A percentile compares a stretch with the other conserved stretches of the same genome.
Conservation (phyloP, 345 rosid species). For the Salix koriyanagi region DNA sequence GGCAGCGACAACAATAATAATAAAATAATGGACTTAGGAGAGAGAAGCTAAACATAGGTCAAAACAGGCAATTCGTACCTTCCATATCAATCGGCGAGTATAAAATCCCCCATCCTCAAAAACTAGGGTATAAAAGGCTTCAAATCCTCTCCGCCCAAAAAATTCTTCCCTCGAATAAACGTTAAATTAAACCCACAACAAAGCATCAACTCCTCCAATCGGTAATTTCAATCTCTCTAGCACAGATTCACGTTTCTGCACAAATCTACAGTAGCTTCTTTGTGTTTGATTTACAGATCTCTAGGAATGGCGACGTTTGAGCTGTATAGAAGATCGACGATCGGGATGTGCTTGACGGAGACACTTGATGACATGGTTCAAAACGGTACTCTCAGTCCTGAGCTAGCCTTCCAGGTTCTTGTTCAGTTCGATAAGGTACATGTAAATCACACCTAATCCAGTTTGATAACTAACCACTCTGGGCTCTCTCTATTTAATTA, state of each 20-base stretch:
- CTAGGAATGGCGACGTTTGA: conserved; percentile 84
- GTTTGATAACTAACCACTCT: background rate
- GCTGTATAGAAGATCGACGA: conserved; percentile 90
- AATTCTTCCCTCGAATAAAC: conserved; percentile 26
- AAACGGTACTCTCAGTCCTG: conserved; percentile 84
- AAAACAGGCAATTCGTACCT: conserved; percentile 19
- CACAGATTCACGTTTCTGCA: background rate
- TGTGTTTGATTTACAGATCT: conserved; percentile 26
- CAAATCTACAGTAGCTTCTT: background rate
- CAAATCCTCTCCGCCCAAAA: conserved; percentile 54
- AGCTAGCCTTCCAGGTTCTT: conserved; percentile 92
- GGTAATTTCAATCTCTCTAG: conserved; percentile 17
- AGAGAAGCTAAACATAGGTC: conserved; percentile 3
- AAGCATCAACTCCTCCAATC: conserved; percentile 15
- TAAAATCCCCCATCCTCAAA: conserved; percentile 65
- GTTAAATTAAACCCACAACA: conserved; percentile 19
- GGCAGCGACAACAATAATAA: background rate
- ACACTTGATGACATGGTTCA: conserved; percentile 94
- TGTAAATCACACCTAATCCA: background rate
- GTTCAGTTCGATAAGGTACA: conserved; percentile 91
- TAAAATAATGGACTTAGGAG: background rate
- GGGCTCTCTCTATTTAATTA: background rate
- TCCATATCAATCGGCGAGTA: conserved; percentile 39
- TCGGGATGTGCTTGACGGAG: conserved; percentile 97
- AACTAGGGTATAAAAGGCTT: conserved; percentile 82